Conservation (phyloP, 805 yeast species). For the Komagataella populi region DNA sequence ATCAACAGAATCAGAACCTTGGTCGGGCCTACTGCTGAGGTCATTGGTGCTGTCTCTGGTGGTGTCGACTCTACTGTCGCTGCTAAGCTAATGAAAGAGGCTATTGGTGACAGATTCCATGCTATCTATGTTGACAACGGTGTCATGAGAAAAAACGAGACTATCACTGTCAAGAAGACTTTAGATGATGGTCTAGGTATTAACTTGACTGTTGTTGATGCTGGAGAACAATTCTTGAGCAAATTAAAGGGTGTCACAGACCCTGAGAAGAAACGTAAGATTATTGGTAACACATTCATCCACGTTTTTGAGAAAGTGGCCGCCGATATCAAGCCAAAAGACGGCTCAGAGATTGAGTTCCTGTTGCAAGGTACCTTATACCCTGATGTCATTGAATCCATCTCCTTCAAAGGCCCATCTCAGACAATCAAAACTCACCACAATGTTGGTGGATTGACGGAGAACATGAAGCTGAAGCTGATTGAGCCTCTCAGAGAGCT, state of each 20-base stretch:
- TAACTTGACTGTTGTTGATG: conserved; percentile 89
- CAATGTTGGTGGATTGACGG: conserved; percentile 96
- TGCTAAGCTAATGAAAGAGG: conserved; percentile 95
- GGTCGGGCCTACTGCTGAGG: conserved; percentile 97
- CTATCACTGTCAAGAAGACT: conserved; percentile 76
- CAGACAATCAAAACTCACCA: conserved; percentile 99
- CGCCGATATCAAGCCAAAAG: conserved; percentile 76
- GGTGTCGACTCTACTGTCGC: conserved; percentile 99
- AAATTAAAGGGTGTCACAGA: conserved; percentile 90
- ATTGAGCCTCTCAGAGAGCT: conserved; percentile 98
- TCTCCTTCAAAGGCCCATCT: conserved; percentile 98
- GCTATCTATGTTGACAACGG: conserved; percentile 98
- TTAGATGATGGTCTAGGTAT: conserved; percentile 89
- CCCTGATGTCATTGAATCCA: conserved; percentile 97
- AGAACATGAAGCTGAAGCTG: conserved; percentile 94
- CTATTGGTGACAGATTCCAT: conserved; percentile 97
- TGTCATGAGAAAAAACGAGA: conserved; percentile 91
- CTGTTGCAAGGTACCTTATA: conserved; percentile 93
- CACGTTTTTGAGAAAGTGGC: conserved; percentile 96
- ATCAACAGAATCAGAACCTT: conserved; percentile 80
- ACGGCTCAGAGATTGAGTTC: conserved; percentile 84
- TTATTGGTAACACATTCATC: conserved; percentile 95
- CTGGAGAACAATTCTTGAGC: conserved; percentile 76
- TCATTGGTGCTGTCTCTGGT: conserved; percentile 98
- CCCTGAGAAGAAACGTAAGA: conserved; percentile 97